Conservation (phyloP, 495 filamentous ascomycete genomes). For the Talaromyces borbonicus region DNA sequence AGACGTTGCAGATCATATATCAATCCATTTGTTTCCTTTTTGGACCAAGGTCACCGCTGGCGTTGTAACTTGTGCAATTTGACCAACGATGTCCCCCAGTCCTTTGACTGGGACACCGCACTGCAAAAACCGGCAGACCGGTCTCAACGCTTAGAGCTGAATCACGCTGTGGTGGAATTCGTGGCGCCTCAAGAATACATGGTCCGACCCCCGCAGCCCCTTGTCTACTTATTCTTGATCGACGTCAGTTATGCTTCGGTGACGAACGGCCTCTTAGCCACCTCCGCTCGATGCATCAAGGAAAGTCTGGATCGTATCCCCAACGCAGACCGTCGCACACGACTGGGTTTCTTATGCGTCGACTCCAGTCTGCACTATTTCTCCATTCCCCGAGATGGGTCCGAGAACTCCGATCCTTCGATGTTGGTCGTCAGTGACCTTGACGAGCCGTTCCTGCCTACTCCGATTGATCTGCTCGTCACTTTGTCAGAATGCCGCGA, state of each 20-base stretch:
- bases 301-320: conserved; percentile 96
- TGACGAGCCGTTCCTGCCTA: conserved; percentile 93
- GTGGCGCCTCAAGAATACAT: conserved; percentile 98
- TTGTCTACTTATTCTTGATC: conserved; percentile 96
- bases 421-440: conserved; percentile 96
- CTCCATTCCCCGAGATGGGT: conserved; percentile 76
- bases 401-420: conserved; percentile 67
- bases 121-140: conserved; percentile 82
- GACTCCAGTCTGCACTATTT: conserved; percentile 96
- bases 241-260: conserved; percentile 93
- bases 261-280: conserved; percentile 86
- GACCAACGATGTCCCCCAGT: conserved; percentile 96
- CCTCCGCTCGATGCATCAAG: conserved; percentile 84
- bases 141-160: conserved; percentile 83
- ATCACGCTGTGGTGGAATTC: conserved; percentile 91
- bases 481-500: conserved; percentile 79
- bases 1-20: conserved; percentile 93
- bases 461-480: conserved; percentile 86
- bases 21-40: conserved; percentile 91
- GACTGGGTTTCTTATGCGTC: conserved; percentile 90
- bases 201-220: conserved; percentile 92
- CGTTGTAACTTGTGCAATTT: conserved; percentile 99
- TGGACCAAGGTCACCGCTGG: conserved; percentile 96
- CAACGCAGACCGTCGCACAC: conserved; percentile 86
- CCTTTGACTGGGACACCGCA: conserved; percentile 94